These are phyloP conservation scores for Sphagnum fallax DNA, from an alignment of 228 moss, liverwort and hornwort species.

Conservation along the genomic window DNA sequence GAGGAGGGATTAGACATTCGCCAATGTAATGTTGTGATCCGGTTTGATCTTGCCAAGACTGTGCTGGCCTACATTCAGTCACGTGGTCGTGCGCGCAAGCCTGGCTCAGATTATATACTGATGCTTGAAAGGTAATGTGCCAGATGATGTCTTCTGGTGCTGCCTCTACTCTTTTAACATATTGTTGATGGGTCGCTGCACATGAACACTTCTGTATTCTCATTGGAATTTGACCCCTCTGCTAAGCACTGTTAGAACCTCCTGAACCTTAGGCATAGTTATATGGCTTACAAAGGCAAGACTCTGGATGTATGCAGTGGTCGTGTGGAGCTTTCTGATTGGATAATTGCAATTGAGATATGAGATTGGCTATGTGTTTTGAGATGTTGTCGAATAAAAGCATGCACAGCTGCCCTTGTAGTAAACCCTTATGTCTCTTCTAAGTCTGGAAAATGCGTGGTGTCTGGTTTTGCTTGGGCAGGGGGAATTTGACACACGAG, in stretches of 20 bases:
- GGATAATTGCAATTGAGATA: not conserved
- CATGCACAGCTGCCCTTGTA: too few species aligned
- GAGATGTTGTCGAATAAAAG: too few species aligned
- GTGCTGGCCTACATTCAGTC: constrained; percentile 96
- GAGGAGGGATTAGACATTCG: constrained; percentile 99
- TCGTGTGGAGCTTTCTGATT: not conserved
- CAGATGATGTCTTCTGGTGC: not conserved
- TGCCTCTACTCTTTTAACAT: too few species aligned
- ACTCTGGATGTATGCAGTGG: not conserved
- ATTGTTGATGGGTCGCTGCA: too few species aligned
- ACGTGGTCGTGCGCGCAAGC: constrained; percentile 98
- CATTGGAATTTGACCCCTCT: too few species aligned
- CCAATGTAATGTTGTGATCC: constrained; percentile 98
- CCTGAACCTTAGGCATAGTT: too few species aligned
- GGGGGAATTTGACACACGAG: constrained; percentile 80
- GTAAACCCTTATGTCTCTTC: too few species aligned
- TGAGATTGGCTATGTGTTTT: too few species aligned
- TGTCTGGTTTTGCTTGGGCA: constrained; percentile 12
- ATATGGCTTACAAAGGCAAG: too few species aligned
- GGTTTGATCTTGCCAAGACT: constrained; percentile 99
- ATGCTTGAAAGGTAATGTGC: constrained; percentile 85
- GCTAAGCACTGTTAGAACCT: too few species aligned
- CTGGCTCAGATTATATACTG: constrained; percentile 95
- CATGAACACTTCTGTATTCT: not conserved
- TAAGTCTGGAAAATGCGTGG: too few species aligned